Evolutionary conservation across 139 green algal species (phyloP).

Genomic region (Chlorella sp.): DNA sequence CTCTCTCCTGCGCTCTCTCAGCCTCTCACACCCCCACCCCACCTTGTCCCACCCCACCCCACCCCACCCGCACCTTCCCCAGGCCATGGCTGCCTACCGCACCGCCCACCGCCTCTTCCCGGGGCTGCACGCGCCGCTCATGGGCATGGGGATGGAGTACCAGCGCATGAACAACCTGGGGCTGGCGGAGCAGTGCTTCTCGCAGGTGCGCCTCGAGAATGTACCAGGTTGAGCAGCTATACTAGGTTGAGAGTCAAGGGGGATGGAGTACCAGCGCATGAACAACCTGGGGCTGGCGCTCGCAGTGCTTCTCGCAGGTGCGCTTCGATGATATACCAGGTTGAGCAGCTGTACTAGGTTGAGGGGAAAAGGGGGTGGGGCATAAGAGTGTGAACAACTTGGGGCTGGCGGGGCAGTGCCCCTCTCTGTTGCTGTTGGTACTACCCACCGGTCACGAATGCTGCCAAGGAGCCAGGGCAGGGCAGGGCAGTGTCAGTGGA

Average conservation of each 20-base stretch:
- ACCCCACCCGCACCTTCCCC: not conserved
- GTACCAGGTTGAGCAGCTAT: too few relatives aligned
- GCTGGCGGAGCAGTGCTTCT: conserved; percentile 78
- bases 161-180: conserved; percentile 89
- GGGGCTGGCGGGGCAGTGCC: too few relatives aligned
- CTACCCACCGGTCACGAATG: too few relatives aligned
- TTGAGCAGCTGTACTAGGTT: too few relatives aligned
- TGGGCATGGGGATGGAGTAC: conserved; percentile 93
- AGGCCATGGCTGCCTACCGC: conserved; percentile 97
- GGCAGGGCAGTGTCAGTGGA: too few relatives aligned
- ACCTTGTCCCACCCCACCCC: not conserved
- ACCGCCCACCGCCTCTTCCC: conserved; percentile 94
- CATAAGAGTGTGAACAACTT: too few relatives aligned
- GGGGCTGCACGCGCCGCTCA: conserved; percentile 88
- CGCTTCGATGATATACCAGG: not conserved
- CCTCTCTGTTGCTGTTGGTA: too few relatives aligned
- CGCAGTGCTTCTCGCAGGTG: conserved; percentile 64
- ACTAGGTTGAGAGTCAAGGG: conserved; percentile 55
- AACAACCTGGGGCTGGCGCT: conserved; percentile 89
- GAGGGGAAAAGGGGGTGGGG: too few relatives aligned
- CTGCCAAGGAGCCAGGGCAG: too few relatives aligned
- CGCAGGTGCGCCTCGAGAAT: conserved; percentile 21
- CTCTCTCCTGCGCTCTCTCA: not conserved
- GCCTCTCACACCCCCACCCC: not conserved
- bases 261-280: conserved; percentile 85